Conservation (phyloP, 495 filamentous ascomycete genomes). For the Xylaria telfairii region DNA sequence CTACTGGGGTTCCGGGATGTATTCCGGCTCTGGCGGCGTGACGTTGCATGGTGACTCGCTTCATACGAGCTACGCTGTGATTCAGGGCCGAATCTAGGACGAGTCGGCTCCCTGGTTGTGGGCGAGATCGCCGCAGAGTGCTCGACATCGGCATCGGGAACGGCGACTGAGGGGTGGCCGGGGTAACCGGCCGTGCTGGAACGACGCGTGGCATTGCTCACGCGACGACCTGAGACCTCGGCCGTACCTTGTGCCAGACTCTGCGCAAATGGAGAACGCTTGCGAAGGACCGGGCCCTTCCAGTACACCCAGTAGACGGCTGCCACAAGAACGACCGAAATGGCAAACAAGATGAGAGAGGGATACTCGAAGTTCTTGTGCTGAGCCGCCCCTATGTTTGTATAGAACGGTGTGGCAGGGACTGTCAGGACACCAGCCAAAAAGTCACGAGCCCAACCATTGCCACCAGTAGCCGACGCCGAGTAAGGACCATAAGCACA, state of each 20-base stretch:
- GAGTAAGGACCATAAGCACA: conserved; percentile 79
- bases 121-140: not conserved
- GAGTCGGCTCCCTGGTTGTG: not conserved
- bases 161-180: not conserved
- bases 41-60: conserved; percentile 35
- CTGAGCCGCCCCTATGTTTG: conserved; percentile 61
- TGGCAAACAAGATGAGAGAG: conserved; percentile 74
- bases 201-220: conserved; percentile 10
- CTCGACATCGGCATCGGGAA: conserved; percentile 10
- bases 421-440: conserved; percentile 82
- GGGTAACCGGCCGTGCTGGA: conserved; percentile 1
- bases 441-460: conserved; percentile 77
- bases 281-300: conserved; percentile 72
- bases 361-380: conserved; percentile 69
- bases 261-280: conserved; percentile 79
- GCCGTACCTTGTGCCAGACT: conserved; percentile 62
- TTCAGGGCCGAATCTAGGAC: conserved; percentile 22
- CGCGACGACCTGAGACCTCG: conserved; percentile 42
- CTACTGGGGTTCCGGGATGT: conserved; percentile 34
- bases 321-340: conserved; percentile 70
- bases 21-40: conserved; percentile 38
- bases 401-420: conserved; percentile 74
- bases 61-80: conserved; percentile 39
- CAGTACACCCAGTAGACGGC: conserved; percentile 84
- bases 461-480: conserved; percentile 78